Conservation (phyloP, 805 yeast genomes). For the Spathaspora girioi region DNA sequence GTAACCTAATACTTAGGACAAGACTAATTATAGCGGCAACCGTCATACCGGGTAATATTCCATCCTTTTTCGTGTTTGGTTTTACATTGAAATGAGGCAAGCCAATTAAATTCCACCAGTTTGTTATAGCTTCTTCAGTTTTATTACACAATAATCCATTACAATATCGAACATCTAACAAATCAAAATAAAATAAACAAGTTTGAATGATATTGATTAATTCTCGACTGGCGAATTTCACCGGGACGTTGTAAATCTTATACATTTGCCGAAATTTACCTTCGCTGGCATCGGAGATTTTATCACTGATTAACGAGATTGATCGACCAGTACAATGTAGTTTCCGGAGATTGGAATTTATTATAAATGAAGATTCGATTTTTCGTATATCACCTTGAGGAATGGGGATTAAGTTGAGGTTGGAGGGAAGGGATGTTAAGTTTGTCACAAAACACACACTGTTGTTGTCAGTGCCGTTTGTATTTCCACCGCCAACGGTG, state of each 20-base stretch:
- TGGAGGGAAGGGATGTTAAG: conserved; percentile 74
- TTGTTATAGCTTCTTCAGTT: conserved; percentile 65
- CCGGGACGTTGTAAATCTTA: conserved; percentile 53
- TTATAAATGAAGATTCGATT: conserved; percentile 56
- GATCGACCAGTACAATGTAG: conserved; percentile 85
- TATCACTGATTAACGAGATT: conserved; percentile 58
- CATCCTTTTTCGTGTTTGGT: conserved; percentile 44
- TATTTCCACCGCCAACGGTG: too few species aligned
- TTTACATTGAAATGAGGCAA: conserved; percentile 39
- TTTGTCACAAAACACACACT: conserved; percentile 68
- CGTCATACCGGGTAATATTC: conserved; percentile 59
- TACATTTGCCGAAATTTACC: conserved; percentile 79
- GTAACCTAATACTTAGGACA: conserved; percentile 64
- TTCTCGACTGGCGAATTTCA: conserved; percentile 67
- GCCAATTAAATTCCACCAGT: conserved; percentile 85
- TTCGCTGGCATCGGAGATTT: conserved; percentile 71
- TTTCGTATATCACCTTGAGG: conserved; percentile 53
- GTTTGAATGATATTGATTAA: conserved; percentile 72
- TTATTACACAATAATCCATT: conserved; percentile 83
- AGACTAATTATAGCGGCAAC: conserved; percentile 81
- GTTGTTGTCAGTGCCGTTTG: too few species aligned
- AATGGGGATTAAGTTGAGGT: conserved; percentile 66
- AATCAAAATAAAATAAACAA: conserved; percentile 70
- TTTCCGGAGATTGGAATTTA: conserved; percentile 74
- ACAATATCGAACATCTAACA: conserved; percentile 63